These are phyloP conservation scores for Teratosphaeriaceae sp. DNA, from an alignment of 2,329 filamentous ascomycete genomes.

Conservation along the genomic window DNA sequence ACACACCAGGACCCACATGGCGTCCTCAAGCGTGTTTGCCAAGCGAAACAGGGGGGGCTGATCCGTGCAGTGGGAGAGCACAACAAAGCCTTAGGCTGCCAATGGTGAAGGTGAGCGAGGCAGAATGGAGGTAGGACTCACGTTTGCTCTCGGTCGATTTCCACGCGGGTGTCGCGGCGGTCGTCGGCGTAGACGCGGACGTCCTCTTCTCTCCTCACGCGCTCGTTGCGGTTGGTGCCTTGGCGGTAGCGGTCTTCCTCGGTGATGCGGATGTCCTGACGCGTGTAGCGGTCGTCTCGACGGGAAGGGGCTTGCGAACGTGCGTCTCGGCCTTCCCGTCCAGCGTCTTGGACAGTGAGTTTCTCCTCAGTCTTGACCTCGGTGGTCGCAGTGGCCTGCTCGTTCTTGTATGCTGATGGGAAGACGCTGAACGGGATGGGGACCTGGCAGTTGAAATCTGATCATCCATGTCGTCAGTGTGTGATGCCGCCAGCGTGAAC, in stretches of 20 bases:
- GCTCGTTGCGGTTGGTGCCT: slow-evolving; percentile 51
- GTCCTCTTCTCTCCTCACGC: slow-evolving; percentile 38
- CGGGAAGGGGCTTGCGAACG: slow-evolving; percentile 51
- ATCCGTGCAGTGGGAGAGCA: slow-evolving; percentile 5
- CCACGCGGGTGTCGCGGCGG: slow-evolving; percentile 24
- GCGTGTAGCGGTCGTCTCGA: slow-evolving; percentile 60
- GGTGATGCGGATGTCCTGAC: slow-evolving; percentile 77
- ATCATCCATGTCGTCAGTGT: not conserved
- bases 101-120: slow-evolving; percentile 13
- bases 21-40: slow-evolving; percentile 24
- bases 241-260: slow-evolving; percentile 66
- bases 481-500: not conserved
- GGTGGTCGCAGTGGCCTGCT: slow-evolving; percentile 59
- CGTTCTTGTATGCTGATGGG: slow-evolving; percentile 91
- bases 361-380: slow-evolving; percentile 82
- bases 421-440: slow-evolving; percentile 55
- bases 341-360: slow-evolving; percentile 74
- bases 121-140: slow-evolving; percentile 31
- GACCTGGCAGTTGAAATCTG: slow-evolving; percentile 6
- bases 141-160: slow-evolving; percentile 42
- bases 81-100: slow-evolving; percentile 4
- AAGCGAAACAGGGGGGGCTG: slow-evolving; percentile 18
- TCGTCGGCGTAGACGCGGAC: slow-evolving; percentile 31
- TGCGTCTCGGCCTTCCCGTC: slow-evolving; percentile 88
- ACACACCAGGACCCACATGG: slow-evolving; percentile 25